Base-by-base conservation (phyloP, 1,284 basidiomycete genomes). In the Gomphus bonarii region DNA sequence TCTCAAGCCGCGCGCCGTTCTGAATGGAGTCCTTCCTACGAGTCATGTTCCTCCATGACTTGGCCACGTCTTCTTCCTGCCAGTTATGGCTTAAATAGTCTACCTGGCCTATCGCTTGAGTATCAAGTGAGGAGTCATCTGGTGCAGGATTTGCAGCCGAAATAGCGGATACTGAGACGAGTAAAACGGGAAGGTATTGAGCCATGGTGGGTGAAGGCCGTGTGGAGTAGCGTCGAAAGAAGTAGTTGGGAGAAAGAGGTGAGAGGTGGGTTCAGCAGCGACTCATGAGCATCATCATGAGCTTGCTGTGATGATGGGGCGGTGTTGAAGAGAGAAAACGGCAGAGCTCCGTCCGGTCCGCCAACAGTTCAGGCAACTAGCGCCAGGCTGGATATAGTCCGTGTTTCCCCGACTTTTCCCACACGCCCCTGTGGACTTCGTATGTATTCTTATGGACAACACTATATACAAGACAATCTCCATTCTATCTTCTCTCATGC, bases 1-100 rank as follows among this genome's bases (percentile, higher is more conserved):
- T 99, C 76, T 99, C 97, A 60, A 99, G 81, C 54, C 95, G 77
- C 58, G 91, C 80, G 51, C 95, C 95, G 69, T 99, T 99, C 12
- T 93, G 84, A 67, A 99, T 97, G 73, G 95, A 95, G 69, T 97
- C 91, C 82, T 98, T 99, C 76, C 94, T 91, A 62, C 91, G 84
- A 51, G 95, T 99, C 94, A 98, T 99, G 68, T 87, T 92, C 64
- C 95, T 82, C 95, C 95, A 99, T 53, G 89, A 93, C 58, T 90
- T 86, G 94, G 94, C 97, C 12, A 99, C 93, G 70, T 99, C 97
- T 70, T 98, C 95, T 71, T 99, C 97, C 62, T 85, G 81, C 95
- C 97, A 99, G 60, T 97, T 81, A 71, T 99, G 95, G 53, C 90
- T 94, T 60, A 89, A 80, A 69, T 89, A 89, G 76, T 89, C 86